Conservation (phyloP, 2,329 filamentous ascomycete species). For the Didymella sp. region DNA sequence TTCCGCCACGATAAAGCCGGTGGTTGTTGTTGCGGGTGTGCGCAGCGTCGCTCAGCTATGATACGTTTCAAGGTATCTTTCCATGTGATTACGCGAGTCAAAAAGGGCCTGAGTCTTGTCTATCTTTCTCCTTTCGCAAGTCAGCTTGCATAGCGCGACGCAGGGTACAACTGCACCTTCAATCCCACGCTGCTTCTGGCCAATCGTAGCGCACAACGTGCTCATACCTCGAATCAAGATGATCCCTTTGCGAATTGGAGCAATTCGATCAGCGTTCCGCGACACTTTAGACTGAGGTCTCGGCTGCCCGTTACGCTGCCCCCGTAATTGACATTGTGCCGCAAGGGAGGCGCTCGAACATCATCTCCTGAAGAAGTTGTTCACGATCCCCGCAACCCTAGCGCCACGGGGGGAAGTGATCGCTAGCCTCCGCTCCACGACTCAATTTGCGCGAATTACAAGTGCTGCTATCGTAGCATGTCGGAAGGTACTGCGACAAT, state of each 20-base stretch:
- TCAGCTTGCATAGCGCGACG: conserved; percentile 4
- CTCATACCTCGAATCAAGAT: conserved; percentile 14
- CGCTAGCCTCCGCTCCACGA: conserved; percentile 31
- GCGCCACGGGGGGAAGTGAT: conserved; percentile 41
- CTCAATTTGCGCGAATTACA: conserved; percentile 29
- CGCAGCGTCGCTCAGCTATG: conserved; percentile 20
- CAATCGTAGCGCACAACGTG: conserved; percentile 30
- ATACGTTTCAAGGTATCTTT: conserved; percentile 8
- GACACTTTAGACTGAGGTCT: conserved; percentile 26
- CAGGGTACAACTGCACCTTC: conserved; percentile 24
- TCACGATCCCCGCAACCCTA: conserved; percentile 24
- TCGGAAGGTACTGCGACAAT: conserved; percentile 20
- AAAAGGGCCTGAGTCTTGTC: not conserved
- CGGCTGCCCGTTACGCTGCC: conserved; percentile 31
- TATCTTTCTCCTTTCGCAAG: conserved; percentile 9
- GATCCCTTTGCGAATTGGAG: not conserved
- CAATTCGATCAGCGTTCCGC: conserved; percentile 13
- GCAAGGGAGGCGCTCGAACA: conserved; percentile 16
- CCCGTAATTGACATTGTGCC: conserved; percentile 33
- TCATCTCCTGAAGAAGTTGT: conserved; percentile 15
- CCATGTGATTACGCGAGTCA: not conserved
- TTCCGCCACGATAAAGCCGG: conserved; percentile 27
- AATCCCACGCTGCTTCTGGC: conserved; percentile 18
- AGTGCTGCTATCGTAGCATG: conserved; percentile 24
- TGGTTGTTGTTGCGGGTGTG: conserved; percentile 31